Evolutionary conservation across 148 eudicot species (phyloP).

Genomic region (Pharnaceum exiguum): DNA sequence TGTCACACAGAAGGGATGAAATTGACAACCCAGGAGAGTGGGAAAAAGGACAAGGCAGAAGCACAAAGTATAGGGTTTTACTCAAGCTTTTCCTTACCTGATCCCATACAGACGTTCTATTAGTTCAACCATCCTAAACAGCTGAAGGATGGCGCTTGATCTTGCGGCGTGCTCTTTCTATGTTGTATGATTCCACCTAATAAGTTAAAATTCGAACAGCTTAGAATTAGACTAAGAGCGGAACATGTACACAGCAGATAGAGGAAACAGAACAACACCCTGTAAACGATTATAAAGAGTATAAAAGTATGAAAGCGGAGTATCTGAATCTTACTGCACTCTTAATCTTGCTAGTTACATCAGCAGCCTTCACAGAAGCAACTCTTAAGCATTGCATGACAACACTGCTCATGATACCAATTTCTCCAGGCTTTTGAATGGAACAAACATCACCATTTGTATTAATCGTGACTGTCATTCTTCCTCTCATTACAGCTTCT

Average conservation of each 20-base stretch:
- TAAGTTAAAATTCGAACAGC: not conserved
- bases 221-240: not conserved
- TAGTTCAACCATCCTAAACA: slow-evolving; percentile 17
- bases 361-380: slow-evolving; percentile 83
- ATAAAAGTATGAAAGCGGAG: not conserved
- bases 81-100: slow-evolving; percentile 6
- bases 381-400: slow-evolving; percentile 81
- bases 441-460: slow-evolving; percentile 89
- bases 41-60: too few species aligned
- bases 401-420: slow-evolving; percentile 63
- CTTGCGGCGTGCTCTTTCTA: slow-evolving; percentile 62
- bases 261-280: not conserved
- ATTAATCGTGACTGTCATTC: slow-evolving; percentile 74
- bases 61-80: too few species aligned
- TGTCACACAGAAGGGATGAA: too few species aligned
- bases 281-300: not conserved
- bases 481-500: slow-evolving; percentile 86
- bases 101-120: slow-evolving; percentile 8
- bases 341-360: slow-evolving; percentile 71
- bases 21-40: too few species aligned
- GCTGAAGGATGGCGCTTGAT: slow-evolving; percentile 69
- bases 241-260: not conserved
- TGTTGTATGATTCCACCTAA: slow-evolving; percentile 71
- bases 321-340: slow-evolving; percentile 51
- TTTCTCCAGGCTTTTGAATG: slow-evolving; percentile 92